Base-by-base conservation (phyloP, 495 filamentous ascomycete genomes). In the Neurospora terricola region DNA sequence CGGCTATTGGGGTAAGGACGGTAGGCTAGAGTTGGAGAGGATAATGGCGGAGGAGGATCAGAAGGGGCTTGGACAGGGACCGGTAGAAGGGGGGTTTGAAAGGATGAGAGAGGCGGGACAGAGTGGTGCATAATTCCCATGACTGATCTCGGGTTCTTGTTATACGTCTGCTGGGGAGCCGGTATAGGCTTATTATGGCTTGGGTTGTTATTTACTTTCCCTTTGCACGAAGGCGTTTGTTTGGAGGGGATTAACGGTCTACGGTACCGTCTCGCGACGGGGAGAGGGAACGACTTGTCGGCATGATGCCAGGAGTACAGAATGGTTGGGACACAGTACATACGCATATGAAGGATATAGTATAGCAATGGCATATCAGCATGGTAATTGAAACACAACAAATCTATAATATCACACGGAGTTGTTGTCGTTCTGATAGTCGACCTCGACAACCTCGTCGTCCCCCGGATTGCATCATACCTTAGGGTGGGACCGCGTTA, bases 1-100 rank as follows among this genome's bases (percentile, higher is more conserved):
- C 1, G 77, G 77, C 0, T 87, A 87, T 45, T 85, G 84, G 80
- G 85, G 86, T 0, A 86, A 87, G 71, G 83, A 84, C 23, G 83
- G 84, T 59, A 73, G 84, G 75, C 73, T 88, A 79, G 77, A 91
- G 81, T 72, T 89, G 76, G 82, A 90, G 84, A 74, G 84, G 78
- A 72, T 80, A 69, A 80, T 90, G 77, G 68, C 83, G 72, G 79
- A 92, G 79, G 82, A 93, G 79, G 84, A 86, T 27, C 80, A 80
- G 37, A 75, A 76, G 69, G 77, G 74, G 5, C 69, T 71, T 27
- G 70, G 73, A 18, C 73, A 75, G 3, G 59, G 74, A 8, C 74
- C 75, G 39, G 70, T 74, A 59, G 71, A 78, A 38, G 73, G 54
- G 27, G 73, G 70, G 30, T 78, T 84, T 72, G 84, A 82, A 70